phyloP scores from a whole-genome alignment of 164 flowering plant species.

The Saururus chinensis region DNA sequence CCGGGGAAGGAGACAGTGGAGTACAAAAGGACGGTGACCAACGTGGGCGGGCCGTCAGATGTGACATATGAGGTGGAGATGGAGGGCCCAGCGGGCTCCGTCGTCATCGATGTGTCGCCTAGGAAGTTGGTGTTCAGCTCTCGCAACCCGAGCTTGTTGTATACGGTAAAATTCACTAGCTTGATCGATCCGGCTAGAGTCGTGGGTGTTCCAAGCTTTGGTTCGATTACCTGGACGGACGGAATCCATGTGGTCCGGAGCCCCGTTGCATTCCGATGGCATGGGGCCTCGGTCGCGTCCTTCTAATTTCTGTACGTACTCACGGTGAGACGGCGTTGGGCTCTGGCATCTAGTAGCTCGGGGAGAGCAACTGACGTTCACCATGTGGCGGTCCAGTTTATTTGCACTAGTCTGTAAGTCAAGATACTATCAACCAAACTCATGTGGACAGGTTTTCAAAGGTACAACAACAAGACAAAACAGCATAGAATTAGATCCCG shows the following conservation, averaged over 20 bases:
- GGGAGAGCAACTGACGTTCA: no score
- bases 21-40: conserved; percentile 54
- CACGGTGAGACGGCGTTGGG: no score
- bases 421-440: no score
- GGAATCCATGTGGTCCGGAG: conserved; percentile 49
- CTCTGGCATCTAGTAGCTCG: no score
- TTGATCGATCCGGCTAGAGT: conserved; percentile 13
- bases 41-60: conserved; percentile 53
- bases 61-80: conserved; percentile 28
- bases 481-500: no score
- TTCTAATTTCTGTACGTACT: neutral
- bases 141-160: conserved; percentile 47
- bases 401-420: no score
- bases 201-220: conserved; percentile 25
- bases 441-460: no score
- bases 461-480: no score
- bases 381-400: no score
- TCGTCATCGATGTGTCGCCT: conserved; percentile 48
- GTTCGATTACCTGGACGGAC: conserved; percentile 54
- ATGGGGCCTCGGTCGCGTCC: neutral
- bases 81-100: conserved; percentile 27
- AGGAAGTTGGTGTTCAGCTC: conserved; percentile 33
- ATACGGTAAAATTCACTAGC: conserved; percentile 51
- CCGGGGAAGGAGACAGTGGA: conserved; percentile 27
- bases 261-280: conserved; percentile 65